Conservation (phyloP, 257 asterid genomes). For the Solanum dulcamara region DNA sequence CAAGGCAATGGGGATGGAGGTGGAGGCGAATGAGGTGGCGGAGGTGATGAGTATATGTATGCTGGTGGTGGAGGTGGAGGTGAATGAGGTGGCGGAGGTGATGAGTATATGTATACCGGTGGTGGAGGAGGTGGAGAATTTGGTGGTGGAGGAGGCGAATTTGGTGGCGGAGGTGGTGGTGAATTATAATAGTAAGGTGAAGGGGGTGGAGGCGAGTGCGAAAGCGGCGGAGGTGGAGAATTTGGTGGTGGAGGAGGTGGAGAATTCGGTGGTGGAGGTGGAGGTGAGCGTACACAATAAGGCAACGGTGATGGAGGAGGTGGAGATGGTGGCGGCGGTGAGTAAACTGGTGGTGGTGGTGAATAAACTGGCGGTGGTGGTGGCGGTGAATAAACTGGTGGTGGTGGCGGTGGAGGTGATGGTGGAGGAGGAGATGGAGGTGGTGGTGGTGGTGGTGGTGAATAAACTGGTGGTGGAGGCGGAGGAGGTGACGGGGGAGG, state of each 20-base stretch:
- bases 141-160: not conserved
- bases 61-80: slow-evolving; percentile 50
- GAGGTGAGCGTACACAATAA: slow-evolving; percentile 18
- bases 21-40: slow-evolving; percentile 32
- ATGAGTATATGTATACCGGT: not conserved
- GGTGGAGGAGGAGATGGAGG: not conserved
- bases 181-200: not conserved
- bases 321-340: slow-evolving; percentile 23
- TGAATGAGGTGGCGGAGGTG: slow-evolving; percentile 14
- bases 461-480: slow-evolving; percentile 8
- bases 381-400: not conserved
- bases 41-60: slow-evolving; percentile 25
- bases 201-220: slow-evolving; percentile 32
- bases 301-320: slow-evolving; percentile 22
- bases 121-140: not conserved
- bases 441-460: not conserved
- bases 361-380: slow-evolving; percentile 4
- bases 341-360: not conserved
- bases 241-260: slow-evolving; percentile 15
- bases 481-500: slow-evolving; percentile 11
- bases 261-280: slow-evolving; percentile 31
- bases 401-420: slow-evolving; percentile 2
- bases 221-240: slow-evolving; percentile 31
- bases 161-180: slow-evolving; percentile 29
- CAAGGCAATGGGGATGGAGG: slow-evolving; percentile 25